phyloP scores from a whole-genome alignment of 768 basidiomycete genomes.

The Ephemerocybe angulata region DNA sequence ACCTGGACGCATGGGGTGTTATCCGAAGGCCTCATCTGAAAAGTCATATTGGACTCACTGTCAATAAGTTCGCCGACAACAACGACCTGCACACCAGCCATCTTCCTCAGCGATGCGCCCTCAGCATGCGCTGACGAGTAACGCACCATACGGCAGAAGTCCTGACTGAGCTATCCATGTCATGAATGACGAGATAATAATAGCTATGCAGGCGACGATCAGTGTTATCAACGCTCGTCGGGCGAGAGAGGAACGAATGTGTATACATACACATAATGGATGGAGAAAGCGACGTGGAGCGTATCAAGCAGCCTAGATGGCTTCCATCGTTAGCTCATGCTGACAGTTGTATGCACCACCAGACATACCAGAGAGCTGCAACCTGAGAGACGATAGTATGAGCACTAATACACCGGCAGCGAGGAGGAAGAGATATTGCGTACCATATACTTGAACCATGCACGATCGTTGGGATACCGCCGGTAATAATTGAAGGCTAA shows the following conservation, averaged over 20 bases:
- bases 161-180: neutral
- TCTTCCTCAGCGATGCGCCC: neutral
- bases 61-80: neutral
- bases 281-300: neutral
- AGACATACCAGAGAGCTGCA: neutral
- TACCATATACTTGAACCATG: constrained; percentile 5
- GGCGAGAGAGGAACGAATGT: neutral
- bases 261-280: constrained; percentile 11
- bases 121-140: neutral
- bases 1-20: neutral
- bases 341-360: neutral
- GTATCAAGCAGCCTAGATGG: neutral
- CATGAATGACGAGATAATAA: neutral
- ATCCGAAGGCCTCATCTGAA: neutral
- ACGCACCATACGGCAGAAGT: neutral
- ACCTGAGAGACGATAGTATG: neutral
- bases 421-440: neutral
- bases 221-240: neutral
- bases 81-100: neutral
- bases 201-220: neutral
- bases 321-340: neutral
- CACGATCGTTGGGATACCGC: neutral
- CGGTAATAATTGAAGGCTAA: neutral
- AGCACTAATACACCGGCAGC: too few relatives aligned
- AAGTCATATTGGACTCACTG: neutral